Evolutionary conservation across 1,284 basidiomycete species (phyloP).

Genomic region (Ustilago lituana): DNA sequence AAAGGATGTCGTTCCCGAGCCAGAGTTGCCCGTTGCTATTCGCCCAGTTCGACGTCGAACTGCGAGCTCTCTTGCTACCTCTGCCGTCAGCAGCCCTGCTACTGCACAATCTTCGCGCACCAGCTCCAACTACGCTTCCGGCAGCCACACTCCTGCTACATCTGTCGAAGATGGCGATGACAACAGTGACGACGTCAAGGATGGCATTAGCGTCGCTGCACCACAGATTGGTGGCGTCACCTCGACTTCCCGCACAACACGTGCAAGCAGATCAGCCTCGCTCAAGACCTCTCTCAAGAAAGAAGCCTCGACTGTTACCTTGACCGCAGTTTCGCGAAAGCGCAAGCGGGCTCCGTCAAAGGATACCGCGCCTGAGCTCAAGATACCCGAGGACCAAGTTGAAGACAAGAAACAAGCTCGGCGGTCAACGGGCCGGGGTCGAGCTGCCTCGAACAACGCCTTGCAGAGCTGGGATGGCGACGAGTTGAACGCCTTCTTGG

Average conservation of each 20-base stretch:
- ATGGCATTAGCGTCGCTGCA: neutral
- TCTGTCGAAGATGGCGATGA: slow-evolving; percentile 38
- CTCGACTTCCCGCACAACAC: neutral
- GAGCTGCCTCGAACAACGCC: slow-evolving; percentile 7
- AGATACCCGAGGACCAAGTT: slow-evolving; percentile 8
- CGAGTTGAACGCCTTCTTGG: slow-evolving; percentile 27
- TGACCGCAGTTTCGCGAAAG: slow-evolving; percentile 13
- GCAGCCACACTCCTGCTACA: slow-evolving; percentile 48
- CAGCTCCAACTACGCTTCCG: slow-evolving; percentile 35
- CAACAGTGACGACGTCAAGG: slow-evolving; percentile 16
- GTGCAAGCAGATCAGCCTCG: slow-evolving; percentile 21
- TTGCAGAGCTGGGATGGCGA: slow-evolving; percentile 13
- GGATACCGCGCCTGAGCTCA: neutral
- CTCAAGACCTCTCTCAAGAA: slow-evolving; percentile 11
- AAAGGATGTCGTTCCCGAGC: neutral
- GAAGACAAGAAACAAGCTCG: slow-evolving; percentile 1
- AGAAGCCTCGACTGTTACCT: neutral
- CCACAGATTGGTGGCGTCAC: slow-evolving; percentile 7
- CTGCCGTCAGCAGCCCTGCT: slow-evolving; percentile 22
- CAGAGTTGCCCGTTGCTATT: slow-evolving; percentile 1
- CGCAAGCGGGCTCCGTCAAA: slow-evolving; percentile 12
- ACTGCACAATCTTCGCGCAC: slow-evolving; percentile 37
- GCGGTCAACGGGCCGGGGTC: slow-evolving; percentile 8
- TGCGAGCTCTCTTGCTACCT: slow-evolving; percentile 24
- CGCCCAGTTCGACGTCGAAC: slow-evolving; percentile 11